Evolutionary conservation across 208 protist species (phyloP), one percentile per base, ranked within the genome.

Genomic region (Trypanosoma boissoni): DNA sequence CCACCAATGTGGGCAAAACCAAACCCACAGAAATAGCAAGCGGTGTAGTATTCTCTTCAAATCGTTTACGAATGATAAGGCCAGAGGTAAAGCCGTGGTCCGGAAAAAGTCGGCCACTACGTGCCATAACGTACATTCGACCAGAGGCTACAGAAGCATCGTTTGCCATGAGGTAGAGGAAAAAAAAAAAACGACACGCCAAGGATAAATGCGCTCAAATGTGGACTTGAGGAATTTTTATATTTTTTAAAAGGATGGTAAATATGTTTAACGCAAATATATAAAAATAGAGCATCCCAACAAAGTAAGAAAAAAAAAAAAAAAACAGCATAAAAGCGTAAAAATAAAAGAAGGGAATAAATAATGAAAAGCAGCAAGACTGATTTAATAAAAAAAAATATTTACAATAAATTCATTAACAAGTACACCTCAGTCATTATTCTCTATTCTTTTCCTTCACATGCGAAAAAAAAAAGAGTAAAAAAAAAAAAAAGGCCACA

Each of bases 1-100:
- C 34, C 9, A 74, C 77, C 41, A 93, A 58, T 4, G 68, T 74
- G 4, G 86, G 86, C 7, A 93, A 48, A 18, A 88, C 27, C 28
- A 90, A 69, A 12, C 75, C 74, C 14, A 83, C 58, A 20, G 65
- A 75, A 24, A 93, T 24, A 20, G 75, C 72, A 28, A 86, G 37
- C 7, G 76, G 48, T 1, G 71, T 83, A 3, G 78, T 87, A 60
- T 91, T 90, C 51, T 89, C 83, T 9, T 28, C 29, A 23, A 80
- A 66, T n/a, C 80, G 76, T 67, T 84, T 86, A 18, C 31, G n/a
- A 21, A 66, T 48, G 4, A 93, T 68, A 16, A 64, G 55, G 20
- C 41, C 16, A n/a, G 73, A 29, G 5, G 86, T 83, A 64, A 83
- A 86, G 26, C 66, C 66, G 65, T 88, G 78, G n/a, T 58, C 21